Evolutionary conservation across 495 filamentous ascomycete genomes (phyloP), one percentile per base, ranked within the genome.

Genomic region (Hyaloscypha variabilis): DNA sequence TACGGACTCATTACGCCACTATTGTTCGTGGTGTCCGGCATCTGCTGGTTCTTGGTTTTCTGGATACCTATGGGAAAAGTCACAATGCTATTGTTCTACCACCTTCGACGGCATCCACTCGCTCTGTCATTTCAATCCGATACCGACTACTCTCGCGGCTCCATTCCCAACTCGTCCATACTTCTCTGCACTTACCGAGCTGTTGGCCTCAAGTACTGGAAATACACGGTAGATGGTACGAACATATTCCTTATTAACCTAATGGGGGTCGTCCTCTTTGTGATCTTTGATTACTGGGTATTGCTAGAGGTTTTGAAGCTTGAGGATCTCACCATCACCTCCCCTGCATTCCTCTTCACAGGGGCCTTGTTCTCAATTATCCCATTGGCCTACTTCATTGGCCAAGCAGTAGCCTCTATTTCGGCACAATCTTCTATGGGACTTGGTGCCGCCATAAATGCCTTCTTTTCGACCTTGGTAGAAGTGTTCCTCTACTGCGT

Each of bases 361-460:
- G 81, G 92, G 3, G 90, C 91, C 24, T 81, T 99, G 14, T 83
- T 93, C 66, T 97, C 94, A 51, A 94, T 98, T 74, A 97, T 98
- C 54, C 95, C 95, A 24, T 77, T 99, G n/a, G 95, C 95, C 30
- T 98, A 99, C 77, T 99, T 98, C 79, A 99, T 99, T 75, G 95
- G 95, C 10, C 95, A 99, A 77, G 95, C 95, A 58, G 95, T 99
- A 50, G 95, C 95, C n/a, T 98, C 95, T 36, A 98, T 99, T 69
- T 98, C 95, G 19, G 95, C 95, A 10, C 95, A 99, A 73, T 97
- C 93, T 21, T 96, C 93, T n/a, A 99, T 99, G 95, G 95, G 95
- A n/a, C 82, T 99, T 31, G 95, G 95, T 75, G 96, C 95, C 58
- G 95, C 94, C 21, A 93, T 98, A 78, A 99, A 99, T 67, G 95